Conservation (phyloP, 371 early-diverging fungal genomes). For the Apophysomyces sp. region DNA sequence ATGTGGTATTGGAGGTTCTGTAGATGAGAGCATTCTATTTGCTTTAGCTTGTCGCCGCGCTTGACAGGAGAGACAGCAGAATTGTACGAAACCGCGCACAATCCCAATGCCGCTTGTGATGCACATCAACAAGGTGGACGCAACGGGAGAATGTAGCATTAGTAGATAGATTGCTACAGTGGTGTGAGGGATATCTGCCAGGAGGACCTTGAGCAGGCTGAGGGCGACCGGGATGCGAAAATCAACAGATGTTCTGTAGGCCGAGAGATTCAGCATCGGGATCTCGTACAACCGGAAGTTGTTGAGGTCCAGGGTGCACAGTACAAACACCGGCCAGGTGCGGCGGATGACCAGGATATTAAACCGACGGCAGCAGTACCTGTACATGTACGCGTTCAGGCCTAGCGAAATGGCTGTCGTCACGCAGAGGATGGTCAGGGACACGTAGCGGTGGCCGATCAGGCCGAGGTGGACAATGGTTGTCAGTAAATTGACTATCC, state of each 20-base stretch:
- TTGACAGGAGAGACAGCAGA: background rate
- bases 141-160: conserved; percentile 10
- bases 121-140: conserved; percentile 4
- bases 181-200: conserved; percentile 10
- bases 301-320: conserved; percentile 10
- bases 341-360: conserved; percentile 11
- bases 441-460: background rate
- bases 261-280: conserved; percentile 4
- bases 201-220: conserved; percentile 8
- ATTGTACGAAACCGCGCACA: conserved; percentile 1
- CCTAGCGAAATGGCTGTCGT: background rate
- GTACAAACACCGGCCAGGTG: conserved; percentile 10
- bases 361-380: conserved; percentile 13
- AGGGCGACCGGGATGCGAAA: conserved; percentile 3
- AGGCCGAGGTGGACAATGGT: conserved; percentile 8
- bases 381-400: conserved; percentile 1
- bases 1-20: background rate
- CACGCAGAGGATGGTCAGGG: background rate
- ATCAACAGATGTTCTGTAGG: conserved; percentile 8
- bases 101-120: conserved; percentile 7
- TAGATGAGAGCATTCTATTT: background rate
- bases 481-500: conserved; percentile 5
- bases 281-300: conserved; percentile 12
- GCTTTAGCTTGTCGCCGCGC: background rate
- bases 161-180: conserved; percentile 4